Evolutionary conservation across 495 filamentous ascomycete genomes (phyloP), one percentile per base, ranked within the genome.

Genomic region (Staphylotrichum tortipilum): DNA sequence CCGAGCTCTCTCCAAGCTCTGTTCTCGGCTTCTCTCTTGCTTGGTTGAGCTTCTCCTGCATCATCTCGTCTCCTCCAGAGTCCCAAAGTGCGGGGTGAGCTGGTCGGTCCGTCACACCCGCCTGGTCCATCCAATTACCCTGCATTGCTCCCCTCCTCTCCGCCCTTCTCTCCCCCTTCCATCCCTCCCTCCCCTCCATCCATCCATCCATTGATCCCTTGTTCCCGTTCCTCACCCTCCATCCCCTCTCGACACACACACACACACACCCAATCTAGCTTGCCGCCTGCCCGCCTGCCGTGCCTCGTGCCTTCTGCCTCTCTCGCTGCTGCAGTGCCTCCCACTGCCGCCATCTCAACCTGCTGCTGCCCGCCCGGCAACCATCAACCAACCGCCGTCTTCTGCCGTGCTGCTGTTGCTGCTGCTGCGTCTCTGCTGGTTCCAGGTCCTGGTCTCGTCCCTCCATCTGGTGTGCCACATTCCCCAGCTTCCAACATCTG

Each of bases 51-150:
- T n/a, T n/a, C n/a, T n/a, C n/a, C n/a, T 35, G 41, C 42, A 39
- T 44, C 34, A 22, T 34, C 49, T 40, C 33, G 36, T 42, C 7
- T 41, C 38, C 28, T 47, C 31, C 26, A 49, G 57, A 61, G 63
- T 66, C 44, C 31, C 26, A 49, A 59, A 61, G 63, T 66, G 63
- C 63, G 63, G 63, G 63, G 63, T 56, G 49, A 54, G 33, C 26
- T 50, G 37, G 35, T 47, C 36, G 43, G 47, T 54, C 45, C 44
- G 56, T 57, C 14, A 38, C 50, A 41, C 43, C 49, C 33, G 44
- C 40, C 44, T 45, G 11, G n/a, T 48, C 22, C 46, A 47, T 43
- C 62, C 62, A 65, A 65, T 65, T 63, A 65, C 38, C 47, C 59
- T 44, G 33, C 52, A 45, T 44, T 24, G 38, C 52, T 62, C 52